Conservation (phyloP, 352 stramenopile species). For the Hyaloperonospora brassicae region DNA sequence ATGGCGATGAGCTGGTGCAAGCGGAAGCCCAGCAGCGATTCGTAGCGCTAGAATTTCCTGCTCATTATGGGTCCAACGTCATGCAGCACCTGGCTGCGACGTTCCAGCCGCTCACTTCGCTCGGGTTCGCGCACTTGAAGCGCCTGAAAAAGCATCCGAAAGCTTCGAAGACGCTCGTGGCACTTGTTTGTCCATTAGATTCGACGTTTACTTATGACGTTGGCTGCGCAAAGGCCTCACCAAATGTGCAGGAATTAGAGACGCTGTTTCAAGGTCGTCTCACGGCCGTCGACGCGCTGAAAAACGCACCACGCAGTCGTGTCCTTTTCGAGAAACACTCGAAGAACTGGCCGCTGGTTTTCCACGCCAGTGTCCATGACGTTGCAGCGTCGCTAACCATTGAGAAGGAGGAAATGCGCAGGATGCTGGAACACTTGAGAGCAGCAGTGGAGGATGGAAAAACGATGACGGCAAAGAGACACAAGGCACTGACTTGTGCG, state of each 20-base stretch:
- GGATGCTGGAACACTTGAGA: conserved; percentile 24
- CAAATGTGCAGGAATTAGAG: conserved; percentile 25
- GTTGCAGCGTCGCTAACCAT: conserved; percentile 32
- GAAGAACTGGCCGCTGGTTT: conserved; percentile 66
- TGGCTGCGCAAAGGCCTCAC: conserved; percentile 4
- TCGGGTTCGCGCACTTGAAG: conserved; percentile 75
- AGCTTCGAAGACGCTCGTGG: conserved; percentile 33
- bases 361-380: conserved; percentile 64
- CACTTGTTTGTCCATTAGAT: conserved; percentile 39
- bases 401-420: conserved; percentile 26
- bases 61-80: conserved; percentile 44
- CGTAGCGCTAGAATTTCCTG: conserved; percentile 60
- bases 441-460: conserved; percentile 18
- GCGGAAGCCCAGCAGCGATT: conserved; percentile 58
- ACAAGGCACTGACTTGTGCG: conserved; percentile 27
- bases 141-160: conserved; percentile 68
- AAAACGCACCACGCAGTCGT: conserved; percentile 41
- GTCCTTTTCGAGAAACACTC: conserved; percentile 56
- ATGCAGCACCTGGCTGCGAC: conserved; percentile 50
- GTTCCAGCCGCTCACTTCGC: conserved; percentile 47
- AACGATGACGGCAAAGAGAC: conserved; percentile 13
- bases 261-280: conserved; percentile 39
- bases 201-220: conserved; percentile 1
- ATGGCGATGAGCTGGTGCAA: conserved; percentile 17
- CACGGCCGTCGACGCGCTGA: conserved; percentile 44